Conservation (phyloP, 2,329 filamentous ascomycete genomes). For the Ambrosiella cleistominuta region DNA sequence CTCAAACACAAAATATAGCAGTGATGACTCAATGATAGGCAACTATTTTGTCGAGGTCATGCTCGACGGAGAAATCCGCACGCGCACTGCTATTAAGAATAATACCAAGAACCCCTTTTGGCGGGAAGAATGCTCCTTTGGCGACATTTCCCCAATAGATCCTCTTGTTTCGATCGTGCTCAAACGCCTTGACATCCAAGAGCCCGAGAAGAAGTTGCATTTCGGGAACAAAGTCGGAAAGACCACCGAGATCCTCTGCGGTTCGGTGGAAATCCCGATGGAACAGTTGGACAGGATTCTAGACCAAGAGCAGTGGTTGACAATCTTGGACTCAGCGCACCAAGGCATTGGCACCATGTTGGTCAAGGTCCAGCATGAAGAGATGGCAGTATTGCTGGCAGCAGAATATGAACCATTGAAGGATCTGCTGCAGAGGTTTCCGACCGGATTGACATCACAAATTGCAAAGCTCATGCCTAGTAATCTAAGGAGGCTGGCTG, state of each 20-base stretch:
- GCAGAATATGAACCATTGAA: slow-evolving; percentile 72
- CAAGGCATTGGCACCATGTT: slow-evolving; percentile 69
- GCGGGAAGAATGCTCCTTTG: slow-evolving; percentile 65
- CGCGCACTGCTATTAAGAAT: slow-evolving; percentile 53
- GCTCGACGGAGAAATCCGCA: slow-evolving; percentile 61
- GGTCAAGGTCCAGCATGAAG: slow-evolving; percentile 67
- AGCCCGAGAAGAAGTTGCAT: slow-evolving; percentile 14
- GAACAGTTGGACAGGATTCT: slow-evolving; percentile 61
- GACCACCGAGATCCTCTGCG: slow-evolving; percentile 38
- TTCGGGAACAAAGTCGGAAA: slow-evolving; percentile 6
- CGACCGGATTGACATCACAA: slow-evolving; percentile 65
- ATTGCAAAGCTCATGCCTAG: slow-evolving; percentile 64
- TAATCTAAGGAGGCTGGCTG: slow-evolving; percentile 63
- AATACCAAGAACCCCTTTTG: slow-evolving; percentile 63
- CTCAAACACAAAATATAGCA: slow-evolving; percentile 11
- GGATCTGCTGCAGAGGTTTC: slow-evolving; percentile 70
- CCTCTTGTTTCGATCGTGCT: slow-evolving; percentile 54
- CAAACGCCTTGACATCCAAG: slow-evolving; percentile 42
- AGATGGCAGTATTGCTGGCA: slow-evolving; percentile 73
- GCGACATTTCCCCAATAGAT: slow-evolving; percentile 50
- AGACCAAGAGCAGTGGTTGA: slow-evolving; percentile 78
- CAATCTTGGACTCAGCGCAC: slow-evolving; percentile 57
- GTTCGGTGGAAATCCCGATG: slow-evolving; percentile 65
- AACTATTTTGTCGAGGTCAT: slow-evolving; percentile 69
- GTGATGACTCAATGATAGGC: slow-evolving; percentile 33